Evolutionary conservation across 179 eudicot species (phyloP), one percentile per base, ranked within the genome.

Genomic region (Beta macrorhiza): DNA sequence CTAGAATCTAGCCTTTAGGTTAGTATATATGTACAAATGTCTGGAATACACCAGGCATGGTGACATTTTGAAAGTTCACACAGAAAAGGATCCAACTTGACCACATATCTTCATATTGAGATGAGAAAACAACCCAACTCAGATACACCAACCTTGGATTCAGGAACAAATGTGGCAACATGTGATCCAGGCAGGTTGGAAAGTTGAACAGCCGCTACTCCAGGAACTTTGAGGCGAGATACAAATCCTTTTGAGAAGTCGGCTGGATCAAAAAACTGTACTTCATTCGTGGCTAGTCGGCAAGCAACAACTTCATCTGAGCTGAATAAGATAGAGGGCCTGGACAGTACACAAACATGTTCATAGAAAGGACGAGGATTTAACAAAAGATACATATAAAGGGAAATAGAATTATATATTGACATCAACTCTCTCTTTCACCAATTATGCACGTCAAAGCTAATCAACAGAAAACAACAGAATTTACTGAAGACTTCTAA

Each of bases 131-230:
- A 61, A 25, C 53, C 75, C 68, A 70, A 71, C 57, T 74, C 53
- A 42, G 32, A 62, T 22, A 10, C 74, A 67, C 69, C 72, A 78
- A 96, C 99, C 99, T 94, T 92, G 47, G 97, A 89, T 85, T 96
- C 99, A 72, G 99, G 93, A 90, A 94, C 91, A 88, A 89, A 96
- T 13, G 88, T 89, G n/a, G 99, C 99, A 81, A 96, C 88, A 82
- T 91, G 89, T 80, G 96, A 87, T 68, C 98, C 94, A 51, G 97
- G 92, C 57, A 65, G 84, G 86, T 86, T 92, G 52, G 99, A 92
- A 76, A 96, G 91, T 86, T 92, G 96, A 51, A 89, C 63, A 37
- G 93, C 92, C 85, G 97, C 94, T 81, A 96, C 87, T 76, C 97
- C 93, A 78, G 95, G 97, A 84, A 94, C 79, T 89, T 88, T 92